phyloP scores from a whole-genome alignment of 371 early-diverging fungal genomes.

The Mortierella sp. region DNA sequence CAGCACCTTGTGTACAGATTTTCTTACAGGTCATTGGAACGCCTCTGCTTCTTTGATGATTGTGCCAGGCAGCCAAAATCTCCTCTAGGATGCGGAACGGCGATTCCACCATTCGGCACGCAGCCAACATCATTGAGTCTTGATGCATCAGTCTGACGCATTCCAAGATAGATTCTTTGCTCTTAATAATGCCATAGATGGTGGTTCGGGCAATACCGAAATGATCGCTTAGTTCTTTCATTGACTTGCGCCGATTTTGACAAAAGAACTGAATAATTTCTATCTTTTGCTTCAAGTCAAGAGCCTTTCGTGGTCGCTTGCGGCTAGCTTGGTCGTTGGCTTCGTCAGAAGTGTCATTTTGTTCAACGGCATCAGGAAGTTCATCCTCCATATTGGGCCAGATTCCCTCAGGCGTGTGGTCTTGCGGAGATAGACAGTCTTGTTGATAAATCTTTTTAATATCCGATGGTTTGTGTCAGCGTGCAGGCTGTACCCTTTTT shows the following conservation, averaged over 20 bases:
- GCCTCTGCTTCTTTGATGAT: neutral
- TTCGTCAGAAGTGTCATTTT: neutral
- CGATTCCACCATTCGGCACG: neutral
- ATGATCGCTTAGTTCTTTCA: neutral
- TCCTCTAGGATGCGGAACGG: neutral
- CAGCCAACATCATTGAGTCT: neutral
- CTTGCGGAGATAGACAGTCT: too few species aligned
- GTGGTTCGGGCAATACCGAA: slow-evolving; percentile 1
- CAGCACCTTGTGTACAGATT: neutral
- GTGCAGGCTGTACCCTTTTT: too few species aligned
- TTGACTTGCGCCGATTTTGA: neutral
- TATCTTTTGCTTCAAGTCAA: neutral
- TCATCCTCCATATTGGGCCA: neutral
- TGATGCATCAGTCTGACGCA: neutral
- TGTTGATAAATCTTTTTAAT: too few species aligned
- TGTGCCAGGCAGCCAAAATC: neutral
- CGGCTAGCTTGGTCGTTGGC: neutral
- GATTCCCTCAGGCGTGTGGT: neutral
- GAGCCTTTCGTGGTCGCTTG: neutral
- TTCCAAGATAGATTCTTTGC: neutral
- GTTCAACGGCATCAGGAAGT: neutral
- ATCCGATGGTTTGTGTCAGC: too few species aligned
- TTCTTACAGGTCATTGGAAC: neutral
- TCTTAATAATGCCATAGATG: slow-evolving; percentile 9
- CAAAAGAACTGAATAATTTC: slow-evolving; percentile 8